These are phyloP conservation scores for Cladosporium austrohemisphaericum DNA, from an alignment of 2,329 filamentous ascomycete species.

Conservation along the genomic window DNA sequence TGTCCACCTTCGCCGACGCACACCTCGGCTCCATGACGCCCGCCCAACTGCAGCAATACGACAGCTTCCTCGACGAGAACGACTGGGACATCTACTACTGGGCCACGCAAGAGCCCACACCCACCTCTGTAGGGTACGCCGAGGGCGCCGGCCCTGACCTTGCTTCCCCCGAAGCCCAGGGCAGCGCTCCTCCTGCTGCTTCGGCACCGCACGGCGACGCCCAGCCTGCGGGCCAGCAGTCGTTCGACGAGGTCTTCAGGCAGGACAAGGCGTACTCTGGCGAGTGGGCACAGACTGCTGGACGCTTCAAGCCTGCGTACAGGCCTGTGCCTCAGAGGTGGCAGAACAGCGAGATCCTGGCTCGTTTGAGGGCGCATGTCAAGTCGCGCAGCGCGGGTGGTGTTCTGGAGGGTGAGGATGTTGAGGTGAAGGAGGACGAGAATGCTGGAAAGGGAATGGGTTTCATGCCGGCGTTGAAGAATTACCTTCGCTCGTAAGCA, in stretches of 20 bases:
- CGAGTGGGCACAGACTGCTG: conserved; percentile 96
- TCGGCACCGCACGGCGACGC: conserved; percentile 40
- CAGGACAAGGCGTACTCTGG: conserved; percentile 56
- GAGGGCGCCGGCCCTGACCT: conserved; percentile 48
- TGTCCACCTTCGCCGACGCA: conserved; percentile 87
- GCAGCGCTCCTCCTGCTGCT: conserved; percentile 33
- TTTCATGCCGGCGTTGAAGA: conserved; percentile 50
- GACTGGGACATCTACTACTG: conserved; percentile 99
- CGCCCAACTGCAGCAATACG: conserved; percentile 76
- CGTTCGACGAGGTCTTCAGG: conserved; percentile 40
- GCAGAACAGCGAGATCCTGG: conserved; percentile 76
- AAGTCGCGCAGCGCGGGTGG: conserved; percentile 63
- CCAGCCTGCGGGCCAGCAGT: conserved; percentile 34
- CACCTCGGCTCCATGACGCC: conserved; percentile 71
- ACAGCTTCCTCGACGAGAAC: conserved; percentile 94
- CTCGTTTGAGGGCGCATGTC: conserved; percentile 76
- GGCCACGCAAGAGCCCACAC: conserved; percentile 78
- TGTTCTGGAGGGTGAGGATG: conserved; percentile 43
- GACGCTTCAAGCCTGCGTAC: conserved; percentile 90
- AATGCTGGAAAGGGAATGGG: conserved; percentile 41
- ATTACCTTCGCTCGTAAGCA: conserved; percentile 38
- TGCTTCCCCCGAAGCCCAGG: conserved; percentile 44
- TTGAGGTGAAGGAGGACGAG: conserved; percentile 33
- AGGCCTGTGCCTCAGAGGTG: conserved; percentile 82
- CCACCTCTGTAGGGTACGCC: conserved; percentile 55